Conservation (phyloP, 352 stramenopile genomes). For the Phytophthora fragariae region DNA sequence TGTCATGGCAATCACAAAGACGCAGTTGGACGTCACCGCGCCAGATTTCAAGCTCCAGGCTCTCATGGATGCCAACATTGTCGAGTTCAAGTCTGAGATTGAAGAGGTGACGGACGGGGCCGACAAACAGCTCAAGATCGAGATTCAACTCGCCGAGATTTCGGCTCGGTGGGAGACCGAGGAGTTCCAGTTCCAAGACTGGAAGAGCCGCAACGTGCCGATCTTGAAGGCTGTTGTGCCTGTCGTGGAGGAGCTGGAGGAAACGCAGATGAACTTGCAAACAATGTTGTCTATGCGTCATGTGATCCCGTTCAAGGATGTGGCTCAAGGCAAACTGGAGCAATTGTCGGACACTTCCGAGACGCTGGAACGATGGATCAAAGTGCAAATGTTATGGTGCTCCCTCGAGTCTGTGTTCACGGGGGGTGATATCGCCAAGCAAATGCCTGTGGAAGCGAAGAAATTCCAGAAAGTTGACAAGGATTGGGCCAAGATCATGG, state of each 20-base stretch:
- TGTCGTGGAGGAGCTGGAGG: slow-evolving; percentile 98
- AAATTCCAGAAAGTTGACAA: slow-evolving; percentile 99
- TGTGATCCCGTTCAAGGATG: slow-evolving; percentile 96
- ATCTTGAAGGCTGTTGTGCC: slow-evolving; percentile 96
- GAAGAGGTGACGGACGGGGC: slow-evolving; percentile 98
- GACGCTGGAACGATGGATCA: slow-evolving; percentile 98
- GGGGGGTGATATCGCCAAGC: slow-evolving; percentile 98
- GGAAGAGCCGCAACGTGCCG: slow-evolving; percentile 95
- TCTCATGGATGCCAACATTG: slow-evolving; percentile 95
- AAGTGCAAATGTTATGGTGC: slow-evolving; percentile 99
- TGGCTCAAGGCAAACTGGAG: slow-evolving; percentile 95
- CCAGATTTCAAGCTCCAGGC: slow-evolving; percentile 97
- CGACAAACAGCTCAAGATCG: slow-evolving; percentile 98
- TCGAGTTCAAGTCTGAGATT: slow-evolving; percentile 94
- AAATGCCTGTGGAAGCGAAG: slow-evolving; percentile 98
- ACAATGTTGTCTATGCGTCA: slow-evolving; percentile 98
- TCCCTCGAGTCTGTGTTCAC: slow-evolving; percentile 99
- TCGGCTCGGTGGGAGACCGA: slow-evolving; percentile 93
- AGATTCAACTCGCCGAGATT: slow-evolving; percentile 95
- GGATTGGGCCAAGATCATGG: slow-evolving; percentile 99
- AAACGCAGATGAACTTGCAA: slow-evolving; percentile 98
- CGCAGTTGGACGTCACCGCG: slow-evolving; percentile 93
- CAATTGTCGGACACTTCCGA: slow-evolving; percentile 97
- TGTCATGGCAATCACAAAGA: slow-evolving; percentile 95
- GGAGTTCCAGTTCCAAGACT: slow-evolving; percentile 96